phyloP scores from a whole-genome alignment of 2,329 filamentous ascomycete genomes.

The Aspergillus luchuensis region DNA sequence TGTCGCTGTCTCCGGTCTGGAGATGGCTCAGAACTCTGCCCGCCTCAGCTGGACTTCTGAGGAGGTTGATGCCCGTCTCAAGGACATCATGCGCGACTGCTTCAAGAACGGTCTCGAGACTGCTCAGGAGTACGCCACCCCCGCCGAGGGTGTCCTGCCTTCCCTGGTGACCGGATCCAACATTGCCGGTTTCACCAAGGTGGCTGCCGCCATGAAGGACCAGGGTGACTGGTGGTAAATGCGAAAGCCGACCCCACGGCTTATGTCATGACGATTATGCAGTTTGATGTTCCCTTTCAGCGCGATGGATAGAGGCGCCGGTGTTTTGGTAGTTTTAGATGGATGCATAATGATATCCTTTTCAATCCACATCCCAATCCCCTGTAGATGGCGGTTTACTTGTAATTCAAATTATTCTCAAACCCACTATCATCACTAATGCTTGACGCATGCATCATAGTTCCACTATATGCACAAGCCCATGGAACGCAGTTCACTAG shows the following conservation, averaged over 20 bases:
- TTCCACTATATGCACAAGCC: constrained; percentile 6
- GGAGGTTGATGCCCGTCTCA: constrained; percentile 89
- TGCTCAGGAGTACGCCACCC: constrained; percentile 81
- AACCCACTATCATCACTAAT: background rate
- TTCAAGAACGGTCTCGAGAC: constrained; percentile 89
- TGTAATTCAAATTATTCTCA: no score
- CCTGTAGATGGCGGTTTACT: no score
- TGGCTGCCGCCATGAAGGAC: constrained; percentile 89
- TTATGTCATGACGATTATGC: constrained; percentile 22
- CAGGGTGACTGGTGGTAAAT: constrained; percentile 88
- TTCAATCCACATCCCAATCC: background rate
- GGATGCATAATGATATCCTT: background rate
- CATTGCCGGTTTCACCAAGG: constrained; percentile 97
- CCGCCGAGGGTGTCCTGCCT: constrained; percentile 79
- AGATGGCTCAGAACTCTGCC: constrained; percentile 98
- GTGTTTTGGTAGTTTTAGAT: constrained; percentile 14
- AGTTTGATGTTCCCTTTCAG: constrained; percentile 24
- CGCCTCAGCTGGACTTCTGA: constrained; percentile 82
- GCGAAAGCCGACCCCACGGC: constrained; percentile 1
- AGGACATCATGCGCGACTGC: constrained; percentile 91
- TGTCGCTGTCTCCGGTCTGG: constrained; percentile 93
- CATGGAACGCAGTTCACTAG: no score
- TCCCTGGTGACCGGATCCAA: constrained; percentile 91
- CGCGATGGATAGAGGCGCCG: constrained; percentile 37
- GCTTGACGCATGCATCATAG: background rate